Conservation (phyloP, 257 asterid species). For the Eustoma russellianum region DNA sequence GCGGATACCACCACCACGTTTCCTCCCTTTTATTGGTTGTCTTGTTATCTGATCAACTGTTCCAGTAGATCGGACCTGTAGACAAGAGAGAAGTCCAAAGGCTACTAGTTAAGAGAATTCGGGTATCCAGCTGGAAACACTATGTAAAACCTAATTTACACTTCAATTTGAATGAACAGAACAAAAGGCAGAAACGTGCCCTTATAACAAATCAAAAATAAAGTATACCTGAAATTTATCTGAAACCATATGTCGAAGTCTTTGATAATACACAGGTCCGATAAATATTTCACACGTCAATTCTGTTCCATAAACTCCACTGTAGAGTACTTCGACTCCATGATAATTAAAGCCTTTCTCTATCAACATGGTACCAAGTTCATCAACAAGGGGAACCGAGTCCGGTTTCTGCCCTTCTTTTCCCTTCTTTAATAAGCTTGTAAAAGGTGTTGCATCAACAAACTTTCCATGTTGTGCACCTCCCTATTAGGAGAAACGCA, state of each 20-base stretch:
- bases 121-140: too few species aligned
- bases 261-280: conserved; percentile 97
- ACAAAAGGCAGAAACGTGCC: background rate
- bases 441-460: conserved; percentile 85
- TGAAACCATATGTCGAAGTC: conserved; percentile 97
- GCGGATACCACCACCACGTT: conserved; percentile 94
- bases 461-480: conserved; percentile 83
- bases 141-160: too few species aligned
- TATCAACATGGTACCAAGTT: conserved; percentile 63
- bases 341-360: conserved; percentile 81
- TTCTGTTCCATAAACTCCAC: conserved; percentile 91
- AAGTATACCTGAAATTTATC: conserved; percentile 72
- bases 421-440: conserved; percentile 35
- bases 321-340: conserved; percentile 77
- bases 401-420: conserved; percentile 37
- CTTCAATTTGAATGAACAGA: too few species aligned
- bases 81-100: conserved; percentile 6
- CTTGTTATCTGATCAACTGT: conserved; percentile 68
- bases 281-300: conserved; percentile 83
- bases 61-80: conserved; percentile 95
- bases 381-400: conserved; percentile 58
- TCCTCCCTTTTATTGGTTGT: conserved; percentile 94
- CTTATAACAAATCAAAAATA: background rate
- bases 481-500: conserved; percentile 38
- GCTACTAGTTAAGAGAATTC: background rate